Base-by-base conservation (phyloP, 169 alveolate species). In the Cryptosporidium viatorum region DNA sequence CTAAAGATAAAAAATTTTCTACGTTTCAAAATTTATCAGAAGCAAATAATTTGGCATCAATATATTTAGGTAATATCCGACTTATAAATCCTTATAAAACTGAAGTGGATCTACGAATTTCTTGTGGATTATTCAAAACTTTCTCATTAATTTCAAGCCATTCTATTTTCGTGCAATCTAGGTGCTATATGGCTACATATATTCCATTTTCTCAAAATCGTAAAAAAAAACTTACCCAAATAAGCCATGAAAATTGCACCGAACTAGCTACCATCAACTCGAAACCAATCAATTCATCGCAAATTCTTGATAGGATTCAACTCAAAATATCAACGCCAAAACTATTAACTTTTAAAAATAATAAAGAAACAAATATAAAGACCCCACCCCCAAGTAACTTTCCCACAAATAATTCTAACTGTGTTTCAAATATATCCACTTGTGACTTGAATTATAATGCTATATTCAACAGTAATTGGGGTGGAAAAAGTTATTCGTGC, bases 121-220 rank as follows among this genome's bases (percentile, higher is more conserved):
- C 89, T 4, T 80, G 89, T 39, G 89, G 89, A 37, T 9, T 80
- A 37, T 80, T 80, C 41, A 80, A 62, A 26, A 80, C 89, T 18
- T 80, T 80, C 45, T 21, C 89, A 2, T 45, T 65, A 45, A 65
- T 80, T 37, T 62, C 80, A 48, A 29, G 26, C 23, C 37, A 59
- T 31, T 59, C 89, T 23, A 29, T 80, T 9, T 26, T 80, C 41
- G 21, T 60, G 29, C 59, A 45, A 62, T 43, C 89, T 37, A 60
- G 33, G 3, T 41, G 31, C 8, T 37, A 12, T 26, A 31, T 80
- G 55, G 89, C 73, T 12, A 80, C 58, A 5, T 80, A 80, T 62
- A 31, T 67, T 59, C 89, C 89, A 62, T n/a, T 50, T 58, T 21
- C 48, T 31, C 35, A 50, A 16, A 62, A 39, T 35, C 31, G 65